These are phyloP conservation scores for Corchorus capsularis DNA, from an alignment of 345 rosid species.

Conservation along the genomic window DNA sequence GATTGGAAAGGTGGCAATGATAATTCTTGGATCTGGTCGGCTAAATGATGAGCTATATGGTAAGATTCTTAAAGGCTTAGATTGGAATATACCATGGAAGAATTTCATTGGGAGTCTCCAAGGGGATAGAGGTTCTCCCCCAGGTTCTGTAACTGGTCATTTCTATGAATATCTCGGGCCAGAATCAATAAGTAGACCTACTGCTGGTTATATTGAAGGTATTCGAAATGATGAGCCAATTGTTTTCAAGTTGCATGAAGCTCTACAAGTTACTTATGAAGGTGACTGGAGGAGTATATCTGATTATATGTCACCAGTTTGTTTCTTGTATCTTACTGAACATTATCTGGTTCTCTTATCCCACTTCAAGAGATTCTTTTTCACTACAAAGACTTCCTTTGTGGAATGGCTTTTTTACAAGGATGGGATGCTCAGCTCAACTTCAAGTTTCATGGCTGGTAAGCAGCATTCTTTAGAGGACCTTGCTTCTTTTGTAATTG, in stretches of 20 bases:
- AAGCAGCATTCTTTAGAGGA: neutral
- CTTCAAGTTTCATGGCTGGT: neutral
- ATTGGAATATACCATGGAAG: slow-evolving; percentile 34
- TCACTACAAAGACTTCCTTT: slow-evolving; percentile 35
- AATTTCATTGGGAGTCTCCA: slow-evolving; percentile 29
- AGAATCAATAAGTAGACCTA: slow-evolving; percentile 2
- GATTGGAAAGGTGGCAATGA: slow-evolving; percentile 36
- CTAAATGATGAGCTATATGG: neutral
- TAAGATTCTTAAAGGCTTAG: slow-evolving; percentile 15
- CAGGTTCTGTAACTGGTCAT: neutral
- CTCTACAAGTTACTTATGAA: slow-evolving; percentile 33
- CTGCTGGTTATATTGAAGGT: neutral
- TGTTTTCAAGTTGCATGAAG: slow-evolving; percentile 31
- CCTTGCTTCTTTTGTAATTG: slow-evolving; percentile 16
- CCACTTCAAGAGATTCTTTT: slow-evolving; percentile 20
- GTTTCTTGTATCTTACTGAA: slow-evolving; percentile 52
- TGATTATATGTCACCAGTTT: slow-evolving; percentile 42
- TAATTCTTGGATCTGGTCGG: slow-evolving; percentile 47
- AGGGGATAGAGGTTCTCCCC: slow-evolving; percentile 5
- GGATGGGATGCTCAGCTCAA: slow-evolving; percentile 17
- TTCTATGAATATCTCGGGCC: neutral
- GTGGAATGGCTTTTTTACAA: slow-evolving; percentile 43
- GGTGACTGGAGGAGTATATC: slow-evolving; percentile 33
- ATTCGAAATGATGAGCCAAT: neutral
- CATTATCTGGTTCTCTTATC: slow-evolving; percentile 34